Evolutionary conservation across 129 eudicot genomes (phyloP).

Genomic region (Escallonia herrerae): DNA sequence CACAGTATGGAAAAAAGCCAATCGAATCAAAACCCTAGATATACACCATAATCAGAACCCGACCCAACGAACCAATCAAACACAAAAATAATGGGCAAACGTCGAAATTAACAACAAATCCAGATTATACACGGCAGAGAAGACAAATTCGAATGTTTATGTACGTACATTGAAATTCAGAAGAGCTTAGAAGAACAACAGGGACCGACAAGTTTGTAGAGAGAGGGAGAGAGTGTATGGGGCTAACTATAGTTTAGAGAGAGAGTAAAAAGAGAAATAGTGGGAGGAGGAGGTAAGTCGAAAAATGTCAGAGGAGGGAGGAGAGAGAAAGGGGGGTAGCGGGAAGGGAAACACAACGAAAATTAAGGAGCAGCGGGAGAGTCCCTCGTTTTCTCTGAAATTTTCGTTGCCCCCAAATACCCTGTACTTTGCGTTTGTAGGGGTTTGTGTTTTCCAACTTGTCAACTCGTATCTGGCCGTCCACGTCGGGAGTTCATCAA

Average conservation of each 20-base stretch:
- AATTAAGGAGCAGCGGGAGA: neutral
- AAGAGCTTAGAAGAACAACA: neutral
- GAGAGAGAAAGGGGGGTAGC: neutral
- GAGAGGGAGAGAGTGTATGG: neutral
- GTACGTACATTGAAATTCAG: neutral
- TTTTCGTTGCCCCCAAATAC: neutral
- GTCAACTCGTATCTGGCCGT: too few species aligned
- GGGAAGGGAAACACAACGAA: constrained; percentile 1
- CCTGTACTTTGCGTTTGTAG: neutral
- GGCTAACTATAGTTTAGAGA: neutral
- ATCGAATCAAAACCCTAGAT: neutral
- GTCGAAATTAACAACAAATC: neutral
- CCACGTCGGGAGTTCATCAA: too few species aligned
- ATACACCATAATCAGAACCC: neutral
- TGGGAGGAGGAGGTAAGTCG: neutral
- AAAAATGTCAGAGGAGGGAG: neutral
- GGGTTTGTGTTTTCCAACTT: too few species aligned
- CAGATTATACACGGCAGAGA: neutral
- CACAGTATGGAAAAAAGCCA: neutral
- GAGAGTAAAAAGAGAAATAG: neutral
- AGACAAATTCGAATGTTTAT: neutral
- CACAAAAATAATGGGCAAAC: neutral
- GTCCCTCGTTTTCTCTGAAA: neutral
- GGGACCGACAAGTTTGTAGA: neutral
- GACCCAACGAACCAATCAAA: too few species aligned